Evolutionary conservation across 2,329 filamentous ascomycete species (phyloP), one percentile per base, ranked within the genome.

Genomic region (Rhynchosporium secalis): DNA sequence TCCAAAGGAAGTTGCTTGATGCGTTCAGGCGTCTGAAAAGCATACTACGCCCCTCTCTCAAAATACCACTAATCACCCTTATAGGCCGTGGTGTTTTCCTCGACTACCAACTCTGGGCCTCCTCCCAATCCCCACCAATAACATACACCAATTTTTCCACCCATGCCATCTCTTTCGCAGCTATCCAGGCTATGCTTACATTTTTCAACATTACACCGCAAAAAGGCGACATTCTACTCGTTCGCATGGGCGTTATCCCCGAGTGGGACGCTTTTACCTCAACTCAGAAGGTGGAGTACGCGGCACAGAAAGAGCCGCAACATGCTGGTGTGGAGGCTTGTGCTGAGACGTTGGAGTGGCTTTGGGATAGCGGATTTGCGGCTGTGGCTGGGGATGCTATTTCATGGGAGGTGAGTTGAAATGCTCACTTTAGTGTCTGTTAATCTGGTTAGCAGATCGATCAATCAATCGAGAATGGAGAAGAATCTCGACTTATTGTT

Each of bases 141-240:
- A 60, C 69, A 1, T 77, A 79, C 61, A 74, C 72, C 46, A 68
- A 76, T 29, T 75, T 83, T 67, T 75, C 78, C 38, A 68, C 74
- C 20, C 74, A 80, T 68, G 68, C 72, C 33, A 73, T 80, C 47
- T 71, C 71, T 3, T 66, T 78, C n/a, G 60, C 70, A 2, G 70
- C 73, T 26, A 71, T 79, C 15, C 63, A 73, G 20, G 70, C 74
- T n/a, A 75, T 78, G 40, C 79, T 79, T 1, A 66, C 72, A 7
- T 76, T 78, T 59, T 75, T 75, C 54, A 73, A 76, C 4, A 74
- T 81, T n/a, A 75, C 71, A 0, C 81, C 83, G 54, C 75, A 75
- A 47, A 74, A 72, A 2, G 83, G 82, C 2, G 83, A 84, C 60
- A 79, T 84, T n/a, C 73, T 85, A 6, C 77, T 85, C 61, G 72